Base-by-base conservation (phyloP, 768 basidiomycete species). In the Pleurotus salmoneostramineus region DNA sequence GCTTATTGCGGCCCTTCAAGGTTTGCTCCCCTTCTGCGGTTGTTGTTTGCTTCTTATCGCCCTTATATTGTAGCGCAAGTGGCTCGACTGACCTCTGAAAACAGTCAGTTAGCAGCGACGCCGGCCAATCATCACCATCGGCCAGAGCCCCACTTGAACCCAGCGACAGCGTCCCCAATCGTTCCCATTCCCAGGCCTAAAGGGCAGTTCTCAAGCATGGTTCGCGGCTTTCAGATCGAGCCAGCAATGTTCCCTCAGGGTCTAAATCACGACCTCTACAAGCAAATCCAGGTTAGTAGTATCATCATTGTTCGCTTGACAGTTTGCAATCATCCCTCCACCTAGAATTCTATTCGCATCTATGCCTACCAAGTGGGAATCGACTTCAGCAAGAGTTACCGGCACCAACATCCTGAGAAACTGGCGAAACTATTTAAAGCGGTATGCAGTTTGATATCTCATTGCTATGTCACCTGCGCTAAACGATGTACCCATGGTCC, bases 361-460 rank as follows among this genome's bases (percentile, higher is more conserved):
- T 40, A 37, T 15, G 49, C 31, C 21, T n/a, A 42, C 34, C 33
- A 44, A n/a, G 50, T 45, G n/a, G 34, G 43, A 3, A 36, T 55
- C 36, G 50, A 59, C 21, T 44, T 48, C 17, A 35, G 11, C 32
- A 42, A 50, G 17, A 15, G 21, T 17, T 58, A 48, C 11, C 10
- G 27, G 17, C 17, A 33, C 12, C 37, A 57, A 46, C 27, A 43
- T 14, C 56, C 37, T 35, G 17, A 43, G 34, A 32, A 35, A 21
- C 33, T 47, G 32, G 48, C 47, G 14, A 58, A 36, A 33, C 14
- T 49, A 10, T 58, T 58, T 33, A 48, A 49, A 35, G 57, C 50
- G 11, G 57, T 58, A 34, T 33, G 57, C 21, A 7, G 10, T 6
- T 6, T 40, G 6, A 6, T 40, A 6, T 40, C 14, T 14, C 7